phyloP scores from a whole-genome alignment of 768 basidiomycete genomes.

The Vararia minispora region DNA sequence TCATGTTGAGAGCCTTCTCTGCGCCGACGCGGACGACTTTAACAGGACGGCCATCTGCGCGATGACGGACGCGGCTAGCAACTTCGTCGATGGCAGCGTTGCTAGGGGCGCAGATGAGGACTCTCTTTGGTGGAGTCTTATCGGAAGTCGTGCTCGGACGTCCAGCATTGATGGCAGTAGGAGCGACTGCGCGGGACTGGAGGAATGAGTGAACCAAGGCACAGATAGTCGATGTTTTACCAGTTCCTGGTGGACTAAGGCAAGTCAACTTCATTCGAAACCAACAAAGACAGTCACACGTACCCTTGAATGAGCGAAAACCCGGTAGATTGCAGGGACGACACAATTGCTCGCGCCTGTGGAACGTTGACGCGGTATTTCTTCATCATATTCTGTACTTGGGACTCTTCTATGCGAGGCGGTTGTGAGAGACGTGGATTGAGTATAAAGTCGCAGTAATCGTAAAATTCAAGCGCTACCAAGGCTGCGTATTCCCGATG shows the following conservation, averaged over 20 bases:
- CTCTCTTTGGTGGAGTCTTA: constrained; percentile 46
- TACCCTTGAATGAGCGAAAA: constrained; percentile 96
- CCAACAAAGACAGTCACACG: background rate
- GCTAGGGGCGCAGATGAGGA: constrained; percentile 92
- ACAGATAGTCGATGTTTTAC: constrained; percentile 97
- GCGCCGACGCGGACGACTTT: constrained; percentile 89
- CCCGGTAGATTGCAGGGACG: constrained; percentile 58
- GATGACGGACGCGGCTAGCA: constrained; percentile 73
- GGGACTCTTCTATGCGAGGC: constrained; percentile 32
- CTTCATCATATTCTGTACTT: constrained; percentile 56
- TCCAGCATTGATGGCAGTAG: constrained; percentile 41
- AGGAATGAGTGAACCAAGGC: constrained; percentile 79
- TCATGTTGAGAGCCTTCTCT: constrained; percentile 60
- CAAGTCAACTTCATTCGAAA: background rate
- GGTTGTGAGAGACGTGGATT: constrained; percentile 46
- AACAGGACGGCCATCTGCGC: constrained; percentile 48
- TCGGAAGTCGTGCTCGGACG: constrained; percentile 27
- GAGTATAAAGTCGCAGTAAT: constrained; percentile 61
- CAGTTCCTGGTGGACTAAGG: constrained; percentile 88
- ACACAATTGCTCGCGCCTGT: constrained; percentile 82
- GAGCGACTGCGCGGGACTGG: constrained; percentile 39
- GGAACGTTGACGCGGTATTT: constrained; percentile 80
- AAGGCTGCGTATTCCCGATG: constrained; percentile 90
- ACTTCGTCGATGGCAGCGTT: constrained; percentile 99
- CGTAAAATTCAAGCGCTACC: constrained; percentile 72